phyloP scores from a whole-genome alignment of 257 asterid species.

The Voacanga thouarsii region DNA sequence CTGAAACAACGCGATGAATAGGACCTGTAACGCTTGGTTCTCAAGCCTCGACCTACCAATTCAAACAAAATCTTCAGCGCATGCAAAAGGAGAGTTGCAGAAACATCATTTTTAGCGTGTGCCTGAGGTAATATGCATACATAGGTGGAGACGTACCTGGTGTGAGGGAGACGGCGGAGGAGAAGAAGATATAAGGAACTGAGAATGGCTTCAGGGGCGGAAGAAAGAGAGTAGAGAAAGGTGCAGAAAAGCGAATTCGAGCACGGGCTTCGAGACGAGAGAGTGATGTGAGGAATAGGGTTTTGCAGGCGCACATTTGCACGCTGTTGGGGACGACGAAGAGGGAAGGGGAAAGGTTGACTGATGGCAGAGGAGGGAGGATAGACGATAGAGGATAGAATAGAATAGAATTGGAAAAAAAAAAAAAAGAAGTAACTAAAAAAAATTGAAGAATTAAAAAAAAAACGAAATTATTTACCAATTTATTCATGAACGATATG shows the following conservation, averaged over 20 bases:
- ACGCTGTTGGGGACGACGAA: neutral
- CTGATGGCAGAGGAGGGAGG: no score
- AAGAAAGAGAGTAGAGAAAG: conserved; percentile 11
- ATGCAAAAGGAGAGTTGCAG: neutral
- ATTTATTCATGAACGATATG: no score
- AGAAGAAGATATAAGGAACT: conserved; percentile 19
- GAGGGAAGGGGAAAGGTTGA: neutral
- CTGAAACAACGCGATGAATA: conserved; percentile 44
- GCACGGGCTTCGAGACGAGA: conserved; percentile 40
- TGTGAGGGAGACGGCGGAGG: conserved; percentile 24
- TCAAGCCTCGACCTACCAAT: conserved; percentile 26
- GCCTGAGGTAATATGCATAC: neutral
- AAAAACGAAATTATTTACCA: no score
- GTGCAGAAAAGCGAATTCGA: conserved; percentile 19
- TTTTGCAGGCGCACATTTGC: conserved; percentile 67
- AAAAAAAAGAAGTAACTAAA: no score
- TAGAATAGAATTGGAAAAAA: no score
- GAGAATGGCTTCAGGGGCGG: neutral
- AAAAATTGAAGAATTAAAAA: no score
- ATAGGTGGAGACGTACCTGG: conserved; percentile 29
- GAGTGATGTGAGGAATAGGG: conserved; percentile 70
- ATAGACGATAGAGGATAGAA: no score
- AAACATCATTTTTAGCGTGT: neutral
- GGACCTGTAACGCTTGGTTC: conserved; percentile 29
- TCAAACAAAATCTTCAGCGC: neutral